phyloP scores from a whole-genome alignment of 345 rosid genomes.

The Dovyalis caffra region DNA sequence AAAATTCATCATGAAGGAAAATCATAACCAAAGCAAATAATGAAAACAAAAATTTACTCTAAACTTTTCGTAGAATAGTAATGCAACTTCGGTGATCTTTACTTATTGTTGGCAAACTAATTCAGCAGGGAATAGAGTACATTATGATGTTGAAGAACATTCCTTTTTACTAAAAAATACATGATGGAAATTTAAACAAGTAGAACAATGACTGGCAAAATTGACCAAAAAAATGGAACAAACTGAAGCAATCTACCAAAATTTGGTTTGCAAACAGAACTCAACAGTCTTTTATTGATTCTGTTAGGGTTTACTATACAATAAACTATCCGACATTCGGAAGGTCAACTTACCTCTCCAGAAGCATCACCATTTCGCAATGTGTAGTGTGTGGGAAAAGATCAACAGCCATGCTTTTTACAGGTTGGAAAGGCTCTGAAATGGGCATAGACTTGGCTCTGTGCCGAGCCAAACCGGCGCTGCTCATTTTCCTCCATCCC shows the following conservation, averaged over 20 bases:
- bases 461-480: constrained; percentile 78
- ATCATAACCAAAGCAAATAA: no score
- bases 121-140: no score
- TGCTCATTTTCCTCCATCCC: constrained; percentile 71
- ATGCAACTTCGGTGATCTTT: no score
- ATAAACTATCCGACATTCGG: not conserved
- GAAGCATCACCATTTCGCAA: constrained; percentile 94
- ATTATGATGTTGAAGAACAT: no score
- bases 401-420: constrained; percentile 96
- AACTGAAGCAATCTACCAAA: constrained; percentile 3
- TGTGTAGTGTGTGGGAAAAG: constrained; percentile 94
- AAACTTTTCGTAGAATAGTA: no score
- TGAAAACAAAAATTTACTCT: no score
- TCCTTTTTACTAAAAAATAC: not conserved
- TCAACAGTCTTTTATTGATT: not conserved
- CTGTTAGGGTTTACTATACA: not conserved
- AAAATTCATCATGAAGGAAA: no score
- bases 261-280: not conserved
- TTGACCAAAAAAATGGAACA: constrained; percentile 2
- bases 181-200: not conserved
- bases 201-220: not conserved
- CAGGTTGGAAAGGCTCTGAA: constrained; percentile 85
- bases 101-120: no score
- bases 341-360: constrained; percentile 50
- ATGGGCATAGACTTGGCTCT: constrained; percentile 85